Percentiles rank a stretch among this genome's conserved stretches.
Conservation (phyloP, 176 grass and related monocot genomes). For the Poa annua region DNA sequence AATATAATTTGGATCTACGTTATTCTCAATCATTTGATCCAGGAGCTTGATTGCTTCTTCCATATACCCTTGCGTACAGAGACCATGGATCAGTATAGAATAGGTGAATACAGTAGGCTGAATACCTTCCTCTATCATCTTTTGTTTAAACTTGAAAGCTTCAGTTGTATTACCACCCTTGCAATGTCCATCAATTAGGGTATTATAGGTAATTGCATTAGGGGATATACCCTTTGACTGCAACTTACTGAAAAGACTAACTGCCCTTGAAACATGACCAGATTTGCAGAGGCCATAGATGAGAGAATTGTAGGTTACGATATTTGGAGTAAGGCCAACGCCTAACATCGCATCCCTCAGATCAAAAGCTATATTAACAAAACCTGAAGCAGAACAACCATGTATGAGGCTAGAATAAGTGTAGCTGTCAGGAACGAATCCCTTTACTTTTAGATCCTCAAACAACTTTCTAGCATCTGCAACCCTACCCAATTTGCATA, state of each 20-base stretch:
- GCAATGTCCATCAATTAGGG: slow-evolving; percentile 83
- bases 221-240: slow-evolving; percentile 60
- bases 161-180: slow-evolving; percentile 72
- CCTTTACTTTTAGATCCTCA: slow-evolving; percentile 51
- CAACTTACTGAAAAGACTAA: slow-evolving; percentile 84
- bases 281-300: slow-evolving; percentile 94
- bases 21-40: slow-evolving; percentile 93
- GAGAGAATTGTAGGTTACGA: slow-evolving; percentile 89
- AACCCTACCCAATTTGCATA: slow-evolving; percentile 82
- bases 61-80: slow-evolving; percentile 85
- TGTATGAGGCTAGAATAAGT: slow-evolving; percentile 88
- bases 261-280: slow-evolving; percentile 65
- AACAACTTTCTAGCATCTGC: slow-evolving; percentile 73
- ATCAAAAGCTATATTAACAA: slow-evolving; percentile 70
- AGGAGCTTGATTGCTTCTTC: slow-evolving; percentile 89
- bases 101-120: slow-evolving; percentile 80
- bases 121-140: slow-evolving; percentile 79
- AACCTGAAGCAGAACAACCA: slow-evolving; percentile 72
- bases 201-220: slow-evolving; percentile 85
- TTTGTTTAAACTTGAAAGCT: slow-evolving; percentile 92
- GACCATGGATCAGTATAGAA: slow-evolving; percentile 89
- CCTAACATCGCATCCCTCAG: slow-evolving; percentile 76
- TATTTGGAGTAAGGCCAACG: slow-evolving; percentile 60
- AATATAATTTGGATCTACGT: slow-evolving; percentile 84
- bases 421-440: slow-evolving; percentile 79